phyloP scores from a whole-genome alignment of 176 grass and related monocot species.

The Musa beccarii region DNA sequence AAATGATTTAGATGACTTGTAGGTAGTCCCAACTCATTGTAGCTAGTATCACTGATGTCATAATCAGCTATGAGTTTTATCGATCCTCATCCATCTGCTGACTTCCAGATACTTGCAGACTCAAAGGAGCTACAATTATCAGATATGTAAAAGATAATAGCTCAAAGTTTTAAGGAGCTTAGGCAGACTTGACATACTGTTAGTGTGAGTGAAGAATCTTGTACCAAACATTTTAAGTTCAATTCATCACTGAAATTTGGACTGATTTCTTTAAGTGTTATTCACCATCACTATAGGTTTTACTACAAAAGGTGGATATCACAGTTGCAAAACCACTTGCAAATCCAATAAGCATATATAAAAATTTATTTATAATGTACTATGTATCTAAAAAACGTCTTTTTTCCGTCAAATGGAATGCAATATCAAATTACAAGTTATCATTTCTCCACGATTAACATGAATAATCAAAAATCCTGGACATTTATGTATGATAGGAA shows the following conservation, averaged over 20 bases:
- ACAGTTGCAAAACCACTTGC: background rate
- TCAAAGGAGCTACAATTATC: background rate
- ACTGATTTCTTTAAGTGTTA: background rate
- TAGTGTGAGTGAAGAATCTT: no score
- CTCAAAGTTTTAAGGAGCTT: no score
- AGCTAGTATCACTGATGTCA: background rate
- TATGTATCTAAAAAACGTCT: background rate
- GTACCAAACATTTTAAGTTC: background rate
- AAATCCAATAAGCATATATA: background rate
- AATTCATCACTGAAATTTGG: background rate
- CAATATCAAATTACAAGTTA: background rate
- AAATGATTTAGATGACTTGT: background rate
- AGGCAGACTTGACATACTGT: no score
- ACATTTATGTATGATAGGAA: no score
- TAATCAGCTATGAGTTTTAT: background rate
- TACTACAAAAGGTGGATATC: background rate
- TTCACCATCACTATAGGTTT: background rate
- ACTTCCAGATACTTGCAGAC: background rate
- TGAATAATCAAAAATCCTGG: background rate
- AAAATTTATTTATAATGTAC: background rate
- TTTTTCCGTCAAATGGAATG: background rate
- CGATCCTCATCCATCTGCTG: background rate
- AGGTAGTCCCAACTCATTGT: background rate
- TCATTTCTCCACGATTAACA: background rate
- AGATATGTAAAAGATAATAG: background rate